Evolutionary conservation across 1,139 yeast species (phyloP).

Genomic region (Citeromyces siamensis): DNA sequence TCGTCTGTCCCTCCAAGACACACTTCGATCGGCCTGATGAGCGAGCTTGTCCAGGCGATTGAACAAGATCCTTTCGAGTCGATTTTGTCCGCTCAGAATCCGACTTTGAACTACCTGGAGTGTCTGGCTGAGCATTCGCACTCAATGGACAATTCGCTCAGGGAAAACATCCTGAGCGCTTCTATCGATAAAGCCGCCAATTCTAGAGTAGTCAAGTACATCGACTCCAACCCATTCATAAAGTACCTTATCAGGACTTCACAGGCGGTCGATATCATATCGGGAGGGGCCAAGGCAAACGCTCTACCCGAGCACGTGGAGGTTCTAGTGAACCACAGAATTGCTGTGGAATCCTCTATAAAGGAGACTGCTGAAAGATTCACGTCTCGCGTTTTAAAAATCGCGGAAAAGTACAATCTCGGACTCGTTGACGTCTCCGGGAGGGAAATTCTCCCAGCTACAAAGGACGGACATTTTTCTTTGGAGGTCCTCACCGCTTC

Average conservation of each 20-base stretch:
- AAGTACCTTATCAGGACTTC: constrained; percentile 39
- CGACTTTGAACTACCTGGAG: constrained; percentile 31
- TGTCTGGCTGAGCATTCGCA: constrained; percentile 31
- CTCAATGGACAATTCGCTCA: constrained; percentile 12
- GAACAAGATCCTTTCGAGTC: constrained; percentile 38
- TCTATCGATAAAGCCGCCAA: constrained; percentile 29
- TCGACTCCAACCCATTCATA: constrained; percentile 14
- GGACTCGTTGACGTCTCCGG: constrained; percentile 15
- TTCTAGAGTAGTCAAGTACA: constrained; percentile 24
- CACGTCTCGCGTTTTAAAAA: constrained; percentile 17
- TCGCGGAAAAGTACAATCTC: constrained; percentile 27
- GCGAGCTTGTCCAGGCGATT: constrained; percentile 34
- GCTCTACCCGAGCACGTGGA: constrained; percentile 41
- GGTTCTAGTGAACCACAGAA: constrained; percentile 40
- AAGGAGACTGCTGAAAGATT: constrained; percentile 23
- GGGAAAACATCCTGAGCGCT: constrained; percentile 27
- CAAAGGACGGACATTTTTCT: constrained; percentile 18
- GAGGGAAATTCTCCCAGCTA: constrained; percentile 22
- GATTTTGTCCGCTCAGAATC: constrained; percentile 32
- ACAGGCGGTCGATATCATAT: constrained; percentile 46
- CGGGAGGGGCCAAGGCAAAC: constrained; percentile 49
- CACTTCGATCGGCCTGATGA: constrained; percentile 61
- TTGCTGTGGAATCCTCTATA: constrained; percentile 36
- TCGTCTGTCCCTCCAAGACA: constrained; percentile 64
- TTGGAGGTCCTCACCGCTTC: constrained; percentile 36